Conservation (phyloP, 2,329 filamentous ascomycete species). For the Coniochaeta hoffmannii region DNA sequence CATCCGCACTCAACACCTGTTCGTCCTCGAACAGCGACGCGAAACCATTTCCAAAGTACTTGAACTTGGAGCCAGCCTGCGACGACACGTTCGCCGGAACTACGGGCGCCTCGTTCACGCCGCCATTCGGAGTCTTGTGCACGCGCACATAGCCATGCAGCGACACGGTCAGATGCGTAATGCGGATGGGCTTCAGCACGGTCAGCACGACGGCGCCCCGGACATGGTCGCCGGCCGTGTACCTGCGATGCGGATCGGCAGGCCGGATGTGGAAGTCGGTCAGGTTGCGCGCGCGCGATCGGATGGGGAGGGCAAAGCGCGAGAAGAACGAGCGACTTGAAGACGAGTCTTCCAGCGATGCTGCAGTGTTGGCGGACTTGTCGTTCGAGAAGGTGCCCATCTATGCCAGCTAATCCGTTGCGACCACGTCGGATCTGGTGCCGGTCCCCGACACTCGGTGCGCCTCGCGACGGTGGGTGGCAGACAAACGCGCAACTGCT, state of each 20-base stretch:
- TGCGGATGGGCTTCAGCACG: slow-evolving; percentile 64
- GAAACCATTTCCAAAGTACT: slow-evolving; percentile 69
- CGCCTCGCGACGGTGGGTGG: neutral
- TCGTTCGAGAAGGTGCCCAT: slow-evolving; percentile 35
- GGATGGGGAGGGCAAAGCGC: slow-evolving; percentile 43
- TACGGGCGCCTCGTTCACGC: slow-evolving; percentile 37
- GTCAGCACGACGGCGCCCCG: slow-evolving; percentile 66
- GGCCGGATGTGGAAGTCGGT: slow-evolving; percentile 73
- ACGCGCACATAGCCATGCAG: slow-evolving; percentile 75
- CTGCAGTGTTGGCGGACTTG: slow-evolving; percentile 28
- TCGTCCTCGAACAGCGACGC: slow-evolving; percentile 81
- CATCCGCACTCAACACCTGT: slow-evolving; percentile 70
- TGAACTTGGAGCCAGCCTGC: slow-evolving; percentile 26
- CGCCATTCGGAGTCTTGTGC: slow-evolving; percentile 59
- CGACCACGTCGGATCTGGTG: neutral
- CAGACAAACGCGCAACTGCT: neutral
- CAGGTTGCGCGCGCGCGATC: slow-evolving; percentile 52
- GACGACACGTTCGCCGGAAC: slow-evolving; percentile 32
- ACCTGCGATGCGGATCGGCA: slow-evolving; percentile 70
- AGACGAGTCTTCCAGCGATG: slow-evolving; percentile 24
- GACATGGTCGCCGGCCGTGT: slow-evolving; percentile 67
- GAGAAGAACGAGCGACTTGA: slow-evolving; percentile 40
- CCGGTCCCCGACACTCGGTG: neutral
- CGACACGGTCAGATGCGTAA: slow-evolving; percentile 73
- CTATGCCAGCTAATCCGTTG: slow-evolving; percentile 26